phyloP scores from a whole-genome alignment of 2,329 filamentous ascomycete genomes.

The Celoporthe dispersa region DNA sequence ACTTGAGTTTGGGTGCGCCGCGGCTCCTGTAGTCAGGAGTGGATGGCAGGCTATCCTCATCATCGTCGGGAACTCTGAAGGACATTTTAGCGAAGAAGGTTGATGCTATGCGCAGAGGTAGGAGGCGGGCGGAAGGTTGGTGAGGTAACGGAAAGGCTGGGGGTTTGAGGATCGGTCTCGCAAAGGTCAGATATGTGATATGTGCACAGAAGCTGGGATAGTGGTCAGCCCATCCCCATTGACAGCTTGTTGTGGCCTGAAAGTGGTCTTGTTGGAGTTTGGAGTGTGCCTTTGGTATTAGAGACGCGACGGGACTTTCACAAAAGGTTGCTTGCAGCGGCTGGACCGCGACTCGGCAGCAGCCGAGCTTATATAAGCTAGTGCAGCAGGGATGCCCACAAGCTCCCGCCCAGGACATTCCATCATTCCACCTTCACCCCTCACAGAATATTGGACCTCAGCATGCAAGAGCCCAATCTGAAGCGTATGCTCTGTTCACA shows the following conservation, averaged over 20 bases:
- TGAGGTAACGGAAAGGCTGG: neutral
- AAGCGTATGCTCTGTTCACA: no score
- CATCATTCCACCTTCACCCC: neutral
- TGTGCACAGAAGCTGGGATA: neutral
- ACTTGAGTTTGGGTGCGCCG: constrained; percentile 44
- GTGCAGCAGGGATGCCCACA: neutral
- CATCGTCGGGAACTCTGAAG: constrained; percentile 45
- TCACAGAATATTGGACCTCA: neutral
- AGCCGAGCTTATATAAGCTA: constrained; percentile 14
- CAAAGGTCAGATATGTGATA: neutral
- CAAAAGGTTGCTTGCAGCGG: neutral
- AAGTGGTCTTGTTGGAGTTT: neutral
- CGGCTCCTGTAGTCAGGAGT: constrained; percentile 52
- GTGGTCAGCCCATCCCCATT: neutral
- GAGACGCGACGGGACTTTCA: constrained; percentile 16
- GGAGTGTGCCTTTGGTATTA: constrained; percentile 1
- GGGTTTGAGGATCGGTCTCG: neutral
- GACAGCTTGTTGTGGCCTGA: neutral
- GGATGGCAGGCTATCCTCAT: constrained; percentile 48
- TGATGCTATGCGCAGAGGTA: neutral
- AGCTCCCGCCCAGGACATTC: neutral
- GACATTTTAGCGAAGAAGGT: constrained; percentile 43
- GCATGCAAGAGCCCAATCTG: neutral
- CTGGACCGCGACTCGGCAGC: constrained; percentile 2
- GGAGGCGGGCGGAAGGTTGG: neutral